A percentile compares a stretch with the other conserved stretches of the same genome.
These are phyloP conservation scores for Fusarium lyarnte DNA, from an alignment of 2,329 filamentous ascomycete genomes.

Conservation along the genomic window DNA sequence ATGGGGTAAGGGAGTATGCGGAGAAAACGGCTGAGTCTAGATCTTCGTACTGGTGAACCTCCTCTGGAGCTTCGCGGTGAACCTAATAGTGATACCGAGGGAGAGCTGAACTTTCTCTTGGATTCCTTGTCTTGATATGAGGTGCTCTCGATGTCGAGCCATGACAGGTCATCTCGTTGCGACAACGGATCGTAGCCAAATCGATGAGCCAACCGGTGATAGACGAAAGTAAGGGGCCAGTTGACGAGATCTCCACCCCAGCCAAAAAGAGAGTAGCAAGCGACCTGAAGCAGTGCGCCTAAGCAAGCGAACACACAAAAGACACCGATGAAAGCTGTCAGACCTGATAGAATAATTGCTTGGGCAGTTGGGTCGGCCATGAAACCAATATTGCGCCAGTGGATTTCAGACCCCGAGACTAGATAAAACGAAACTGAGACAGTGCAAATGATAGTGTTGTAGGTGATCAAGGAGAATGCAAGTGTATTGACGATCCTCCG, in stretches of 20 bases:
- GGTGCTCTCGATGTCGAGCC: constrained; percentile 35
- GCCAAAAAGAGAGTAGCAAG: constrained; percentile 23
- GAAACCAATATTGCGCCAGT: constrained; percentile 47
- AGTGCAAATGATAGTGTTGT: constrained; percentile 25
- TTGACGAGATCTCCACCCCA: constrained; percentile 40
- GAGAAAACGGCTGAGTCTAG: not conserved
- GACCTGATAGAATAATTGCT: constrained; percentile 43
- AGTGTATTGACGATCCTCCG: constrained; percentile 10
- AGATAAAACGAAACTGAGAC: constrained; percentile 24
- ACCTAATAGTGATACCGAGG: not conserved
- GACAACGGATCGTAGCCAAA: constrained; percentile 2
- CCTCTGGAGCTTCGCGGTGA: not conserved
- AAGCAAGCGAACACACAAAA: constrained; percentile 34
- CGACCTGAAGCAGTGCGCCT: constrained; percentile 28
- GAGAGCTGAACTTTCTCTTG: not conserved
- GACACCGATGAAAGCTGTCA: constrained; percentile 39
- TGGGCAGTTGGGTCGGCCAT: constrained; percentile 44
- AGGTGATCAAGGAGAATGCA: not conserved
- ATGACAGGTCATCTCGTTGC: constrained; percentile 15
- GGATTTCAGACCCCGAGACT: constrained; percentile 43
- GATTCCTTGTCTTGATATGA: not conserved
- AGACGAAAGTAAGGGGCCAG: constrained; percentile 31
- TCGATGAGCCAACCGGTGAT: not conserved
- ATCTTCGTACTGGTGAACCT: not conserved
- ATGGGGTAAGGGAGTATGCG: not conserved